Evolutionary conservation across 2,329 filamentous ascomycete species (phyloP).

Genomic region (Blumeria hordei): DNA sequence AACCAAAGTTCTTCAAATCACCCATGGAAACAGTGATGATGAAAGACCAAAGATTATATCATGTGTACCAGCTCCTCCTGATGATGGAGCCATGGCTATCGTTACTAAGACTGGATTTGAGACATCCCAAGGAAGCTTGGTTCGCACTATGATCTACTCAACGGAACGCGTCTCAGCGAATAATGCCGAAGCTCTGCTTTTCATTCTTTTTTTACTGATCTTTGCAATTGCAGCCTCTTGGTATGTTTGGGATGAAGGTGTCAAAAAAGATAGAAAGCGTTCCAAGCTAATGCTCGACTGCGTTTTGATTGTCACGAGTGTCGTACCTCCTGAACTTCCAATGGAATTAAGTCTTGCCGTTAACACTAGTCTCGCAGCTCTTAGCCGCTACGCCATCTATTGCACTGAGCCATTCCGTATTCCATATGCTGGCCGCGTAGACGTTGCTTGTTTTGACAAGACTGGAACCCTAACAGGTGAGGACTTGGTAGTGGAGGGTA

Average conservation of each 20-base stretch:
- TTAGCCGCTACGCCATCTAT: constrained; percentile 92
- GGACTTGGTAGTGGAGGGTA: constrained; percentile 87
- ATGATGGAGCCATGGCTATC: constrained; percentile 80
- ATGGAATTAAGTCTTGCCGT: constrained; percentile 97
- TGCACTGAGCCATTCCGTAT: constrained; percentile 98
- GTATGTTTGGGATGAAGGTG: constrained; percentile 98
- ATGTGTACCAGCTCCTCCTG: constrained; percentile 62
- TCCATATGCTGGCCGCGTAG: constrained; percentile 82
- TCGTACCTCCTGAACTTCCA: constrained; percentile 90
- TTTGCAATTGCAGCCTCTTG: constrained; percentile 94
- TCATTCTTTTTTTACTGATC: constrained; percentile 87
- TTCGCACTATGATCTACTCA: constrained; percentile 98
- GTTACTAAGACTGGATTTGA: constrained; percentile 97
- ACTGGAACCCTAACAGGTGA: constrained; percentile 92
- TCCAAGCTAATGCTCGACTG: constrained; percentile 95
- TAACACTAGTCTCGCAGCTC: constrained; percentile 83
- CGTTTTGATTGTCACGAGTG: constrained; percentile 88
- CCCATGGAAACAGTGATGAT: constrained; percentile 59
- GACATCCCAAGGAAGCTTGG: constrained; percentile 89
- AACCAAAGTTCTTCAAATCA: constrained; percentile 90
- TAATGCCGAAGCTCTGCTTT: constrained; percentile 85
- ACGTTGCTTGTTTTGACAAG: constrained; percentile 96
- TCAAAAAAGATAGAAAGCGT: constrained; percentile 79
- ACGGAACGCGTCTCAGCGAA: constrained; percentile 98
- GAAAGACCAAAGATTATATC: constrained; percentile 47